These are phyloP conservation scores for Neurospora crassa DNA, from an alignment of 2,329 filamentous ascomycete genomes.

Conservation along the genomic window DNA sequence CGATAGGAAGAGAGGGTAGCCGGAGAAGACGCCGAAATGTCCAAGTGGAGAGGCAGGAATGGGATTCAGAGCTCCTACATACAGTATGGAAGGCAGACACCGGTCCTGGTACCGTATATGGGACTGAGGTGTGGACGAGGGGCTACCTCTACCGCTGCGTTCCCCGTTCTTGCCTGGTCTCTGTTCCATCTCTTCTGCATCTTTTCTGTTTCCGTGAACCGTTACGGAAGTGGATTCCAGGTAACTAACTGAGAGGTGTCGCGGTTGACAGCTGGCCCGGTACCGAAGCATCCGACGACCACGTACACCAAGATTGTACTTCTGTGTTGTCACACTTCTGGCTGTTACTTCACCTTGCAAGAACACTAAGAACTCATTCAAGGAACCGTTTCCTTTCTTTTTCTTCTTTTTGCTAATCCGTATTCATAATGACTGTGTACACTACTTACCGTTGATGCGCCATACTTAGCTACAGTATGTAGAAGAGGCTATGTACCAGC, in stretches of 20 bases:
- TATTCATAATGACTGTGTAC: too few species aligned
- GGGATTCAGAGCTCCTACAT: background rate
- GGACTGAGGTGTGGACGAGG: background rate
- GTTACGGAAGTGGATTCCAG: background rate
- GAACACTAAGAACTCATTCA: background rate
- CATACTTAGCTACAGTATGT: background rate
- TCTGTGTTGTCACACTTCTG: background rate
- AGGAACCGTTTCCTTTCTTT: background rate
- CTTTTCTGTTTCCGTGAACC: background rate
- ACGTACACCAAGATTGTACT: background rate
- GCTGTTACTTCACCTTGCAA: background rate
- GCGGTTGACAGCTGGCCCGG: background rate
- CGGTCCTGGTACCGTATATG: background rate
- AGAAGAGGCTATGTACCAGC: background rate
- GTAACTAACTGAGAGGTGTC: too few species aligned
- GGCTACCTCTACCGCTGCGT: background rate
- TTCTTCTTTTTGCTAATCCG: background rate
- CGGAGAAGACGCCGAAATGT: background rate
- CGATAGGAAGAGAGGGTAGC: background rate
- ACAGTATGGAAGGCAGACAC: background rate
- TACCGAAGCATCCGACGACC: background rate
- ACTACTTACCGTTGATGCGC: background rate
- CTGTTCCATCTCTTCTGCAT: background rate
- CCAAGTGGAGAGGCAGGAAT: background rate
- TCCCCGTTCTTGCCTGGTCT: background rate